A percentile compares a stretch with the other conserved stretches of the same genome.
These are phyloP conservation scores for Entophlyctis helioformis DNA, from an alignment of 192 early-diverging fungal genomes.

Conservation along the genomic window DNA sequence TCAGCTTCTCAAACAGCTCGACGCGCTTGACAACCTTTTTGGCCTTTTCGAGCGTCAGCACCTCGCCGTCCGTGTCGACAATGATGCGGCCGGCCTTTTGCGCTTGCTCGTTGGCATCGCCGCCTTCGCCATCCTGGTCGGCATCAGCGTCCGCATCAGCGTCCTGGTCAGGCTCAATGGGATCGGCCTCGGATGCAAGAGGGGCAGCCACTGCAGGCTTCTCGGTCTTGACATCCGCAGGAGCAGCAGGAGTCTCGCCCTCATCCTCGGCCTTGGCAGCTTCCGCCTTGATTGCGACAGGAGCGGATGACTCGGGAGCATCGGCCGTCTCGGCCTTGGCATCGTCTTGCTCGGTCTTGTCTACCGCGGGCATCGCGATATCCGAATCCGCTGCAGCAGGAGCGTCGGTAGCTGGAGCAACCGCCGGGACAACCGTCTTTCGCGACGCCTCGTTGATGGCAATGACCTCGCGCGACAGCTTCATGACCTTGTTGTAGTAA, in stretches of 20 bases:
- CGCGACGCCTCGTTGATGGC: constrained; percentile 2
- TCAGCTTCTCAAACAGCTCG: constrained; percentile 53
- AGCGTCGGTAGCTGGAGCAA: constrained; percentile 3
- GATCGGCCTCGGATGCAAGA: no score
- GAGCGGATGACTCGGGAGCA: no score
- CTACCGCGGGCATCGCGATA: no score
- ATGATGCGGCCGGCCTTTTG: constrained; percentile 4
- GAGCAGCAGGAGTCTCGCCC: no score
- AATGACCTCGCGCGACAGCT: constrained; percentile 46
- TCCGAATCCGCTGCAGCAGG: constrained; percentile 10
- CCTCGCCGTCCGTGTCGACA: constrained; percentile 21
- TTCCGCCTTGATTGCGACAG: no score
- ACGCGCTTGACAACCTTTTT: constrained; percentile 57
- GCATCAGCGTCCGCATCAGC: constrained; percentile 1
- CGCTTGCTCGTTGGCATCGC: constrained; percentile 16
- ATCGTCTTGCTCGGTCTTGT: no score
- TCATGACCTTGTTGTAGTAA: constrained; percentile 48
- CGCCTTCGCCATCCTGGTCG: constrained; percentile 5
- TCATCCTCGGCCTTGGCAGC: no score
- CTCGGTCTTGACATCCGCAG: no score
- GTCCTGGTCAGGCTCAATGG: no score
- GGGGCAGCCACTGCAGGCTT: no score
- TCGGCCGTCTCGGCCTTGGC: no score
- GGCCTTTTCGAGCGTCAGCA: constrained; percentile 54
- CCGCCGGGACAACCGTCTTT: no score